These are phyloP conservation scores for Euphorbia peplus DNA, from an alignment of 345 rosid species.

Conservation along the genomic window DNA sequence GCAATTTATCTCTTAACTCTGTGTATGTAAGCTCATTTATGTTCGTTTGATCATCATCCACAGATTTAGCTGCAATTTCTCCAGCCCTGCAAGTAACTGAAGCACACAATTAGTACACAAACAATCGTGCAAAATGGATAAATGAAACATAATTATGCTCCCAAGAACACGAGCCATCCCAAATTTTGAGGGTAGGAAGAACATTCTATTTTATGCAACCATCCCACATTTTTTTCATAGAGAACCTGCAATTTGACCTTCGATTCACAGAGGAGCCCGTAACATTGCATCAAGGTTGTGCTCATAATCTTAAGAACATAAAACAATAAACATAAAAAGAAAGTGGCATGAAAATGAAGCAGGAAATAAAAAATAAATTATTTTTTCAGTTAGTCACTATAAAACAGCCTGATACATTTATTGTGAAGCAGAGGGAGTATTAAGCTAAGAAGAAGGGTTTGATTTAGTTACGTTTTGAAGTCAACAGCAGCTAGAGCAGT, in stretches of 20 bases:
- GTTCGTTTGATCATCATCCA: constrained; percentile 43
- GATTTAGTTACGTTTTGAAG: background rate
- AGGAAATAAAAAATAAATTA: background rate
- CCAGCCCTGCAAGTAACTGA: constrained; percentile 47
- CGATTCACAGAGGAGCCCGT: background rate
- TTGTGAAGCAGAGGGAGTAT: background rate
- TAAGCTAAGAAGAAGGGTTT: background rate
- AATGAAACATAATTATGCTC: background rate
- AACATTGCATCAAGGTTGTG: background rate
- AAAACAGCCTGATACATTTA: background rate
- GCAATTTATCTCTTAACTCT: constrained; percentile 86
- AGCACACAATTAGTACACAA: constrained; percentile 16
- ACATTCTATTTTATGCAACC: background rate
- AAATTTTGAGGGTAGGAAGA: background rate
- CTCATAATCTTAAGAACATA: background rate
- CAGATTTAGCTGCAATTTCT: constrained; percentile 40
- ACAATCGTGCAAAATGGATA: background rate
- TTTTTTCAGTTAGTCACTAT: background rate
- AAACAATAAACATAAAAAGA: background rate
- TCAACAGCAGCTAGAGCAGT: background rate
- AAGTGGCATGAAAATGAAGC: background rate
- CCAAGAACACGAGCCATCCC: background rate
- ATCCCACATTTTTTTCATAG: background rate
- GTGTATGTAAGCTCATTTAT: constrained; percentile 73
- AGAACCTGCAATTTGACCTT: background rate